phyloP scores from a whole-genome alignment of 202 grass and related monocot genomes.

The Bolboschoenoplectus hybrid region DNA sequence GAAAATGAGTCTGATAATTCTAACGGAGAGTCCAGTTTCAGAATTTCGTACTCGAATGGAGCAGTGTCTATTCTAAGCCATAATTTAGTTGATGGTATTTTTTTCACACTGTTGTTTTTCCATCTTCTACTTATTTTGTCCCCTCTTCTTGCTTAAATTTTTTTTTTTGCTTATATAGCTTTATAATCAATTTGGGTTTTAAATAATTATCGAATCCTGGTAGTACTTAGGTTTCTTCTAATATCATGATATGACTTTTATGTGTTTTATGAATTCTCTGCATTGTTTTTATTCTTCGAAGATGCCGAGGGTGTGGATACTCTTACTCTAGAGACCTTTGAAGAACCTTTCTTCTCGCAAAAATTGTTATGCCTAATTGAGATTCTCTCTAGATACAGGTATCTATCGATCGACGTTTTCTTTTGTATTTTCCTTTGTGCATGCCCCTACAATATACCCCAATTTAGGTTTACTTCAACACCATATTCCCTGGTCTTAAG shows the following conservation, averaged over 20 bases:
- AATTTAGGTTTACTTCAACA: background rate
- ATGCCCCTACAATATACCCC: background rate
- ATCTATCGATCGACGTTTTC: background rate
- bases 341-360: conserved; percentile 96
- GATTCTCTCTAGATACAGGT: conserved; percentile 73
- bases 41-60: conserved; percentile 54
- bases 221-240: background rate
- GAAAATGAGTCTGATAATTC: conserved; percentile 40
- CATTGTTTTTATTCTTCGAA: conserved; percentile 38
- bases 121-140: conserved; percentile 22
- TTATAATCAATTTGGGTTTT: conserved; percentile 16
- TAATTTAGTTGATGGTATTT: conserved; percentile 58
- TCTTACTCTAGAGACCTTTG: conserved; percentile 51
- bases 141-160: background rate
- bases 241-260: conserved; percentile 16
- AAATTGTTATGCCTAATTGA: conserved; percentile 73
- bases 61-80: conserved; percentile 63
- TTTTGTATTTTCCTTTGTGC: background rate
- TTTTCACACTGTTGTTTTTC: conserved; percentile 21
- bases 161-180: background rate
- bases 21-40: conserved; percentile 36
- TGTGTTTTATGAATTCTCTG: background rate
- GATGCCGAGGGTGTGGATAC: conserved; percentile 49
- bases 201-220: conserved; percentile 19
- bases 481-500: background rate